phyloP scores from a whole-genome alignment of 208 protist genomes.

The Leishmania guyanensis region DNA sequence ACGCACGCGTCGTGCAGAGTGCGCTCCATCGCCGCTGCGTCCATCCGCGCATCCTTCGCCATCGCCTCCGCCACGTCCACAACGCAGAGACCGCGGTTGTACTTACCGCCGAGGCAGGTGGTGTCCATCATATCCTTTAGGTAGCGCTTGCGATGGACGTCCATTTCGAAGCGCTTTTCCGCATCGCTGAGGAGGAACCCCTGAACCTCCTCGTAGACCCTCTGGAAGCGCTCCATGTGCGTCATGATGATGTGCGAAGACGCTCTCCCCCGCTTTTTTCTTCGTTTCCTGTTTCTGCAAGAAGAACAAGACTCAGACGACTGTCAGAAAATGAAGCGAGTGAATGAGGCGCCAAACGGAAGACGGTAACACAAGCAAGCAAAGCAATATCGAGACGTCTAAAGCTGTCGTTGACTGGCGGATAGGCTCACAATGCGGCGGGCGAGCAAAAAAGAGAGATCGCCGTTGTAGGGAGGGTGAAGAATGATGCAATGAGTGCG shows the following conservation, averaged over 20 bases:
- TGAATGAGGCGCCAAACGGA: slow-evolving; percentile 1
- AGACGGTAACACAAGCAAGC: neutral
- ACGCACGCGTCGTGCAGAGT: slow-evolving; percentile 89
- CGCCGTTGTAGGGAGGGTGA: neutral
- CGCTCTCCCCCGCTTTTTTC: neutral
- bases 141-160: slow-evolving; percentile 72
- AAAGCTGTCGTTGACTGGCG: neutral
- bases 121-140: slow-evolving; percentile 85
- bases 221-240: slow-evolving; percentile 71
- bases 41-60: slow-evolving; percentile 50
- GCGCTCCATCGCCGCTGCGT: slow-evolving; percentile 46
- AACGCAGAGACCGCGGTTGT: slow-evolving; percentile 89
- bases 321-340: slow-evolving; percentile 3
- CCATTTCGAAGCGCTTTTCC: slow-evolving; percentile 64
- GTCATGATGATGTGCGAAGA: slow-evolving; percentile 27
- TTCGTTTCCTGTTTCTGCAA: neutral
- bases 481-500: too few relatives aligned
- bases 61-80: slow-evolving; percentile 74
- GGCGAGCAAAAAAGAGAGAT: neutral
- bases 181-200: slow-evolving; percentile 56
- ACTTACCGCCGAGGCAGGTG: slow-evolving; percentile 89
- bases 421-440: neutral
- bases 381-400: neutral
- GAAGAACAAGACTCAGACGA: neutral
- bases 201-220: slow-evolving; percentile 83